Percentiles rank a stretch among this genome's conserved stretches.
Conservation (phyloP, 495 filamentous ascomycete genomes). For the Copromyces sp. region DNA sequence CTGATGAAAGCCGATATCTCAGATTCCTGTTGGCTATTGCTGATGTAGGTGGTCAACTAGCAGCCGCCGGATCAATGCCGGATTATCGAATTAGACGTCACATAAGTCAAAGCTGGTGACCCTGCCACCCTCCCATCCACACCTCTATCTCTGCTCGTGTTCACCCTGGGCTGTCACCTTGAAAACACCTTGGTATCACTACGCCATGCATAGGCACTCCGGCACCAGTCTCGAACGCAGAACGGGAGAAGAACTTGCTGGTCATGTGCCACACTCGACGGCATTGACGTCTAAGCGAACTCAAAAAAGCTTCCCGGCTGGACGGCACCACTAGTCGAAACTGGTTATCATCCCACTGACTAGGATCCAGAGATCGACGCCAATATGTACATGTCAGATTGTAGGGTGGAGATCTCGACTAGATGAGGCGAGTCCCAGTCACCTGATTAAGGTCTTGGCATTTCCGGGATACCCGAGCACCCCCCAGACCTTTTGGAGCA, state of each 20-base stretch:
- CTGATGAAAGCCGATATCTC: background rate
- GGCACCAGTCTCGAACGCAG: background rate
- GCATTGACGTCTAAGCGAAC: background rate
- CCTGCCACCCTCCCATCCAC: background rate
- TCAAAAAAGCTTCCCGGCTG: background rate
- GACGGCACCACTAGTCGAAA: background rate
- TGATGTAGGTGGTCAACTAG: background rate
- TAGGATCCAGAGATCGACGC: background rate
- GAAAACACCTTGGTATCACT: background rate
- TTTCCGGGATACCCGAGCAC: too few relatives aligned
- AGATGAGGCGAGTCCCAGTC: too few relatives aligned
- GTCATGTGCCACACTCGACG: slow-evolving; percentile 1
- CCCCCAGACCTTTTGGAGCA: too few relatives aligned
- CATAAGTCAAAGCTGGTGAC: background rate
- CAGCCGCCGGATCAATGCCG: background rate
- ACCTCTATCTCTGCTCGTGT: background rate
- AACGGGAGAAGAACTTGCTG: background rate
- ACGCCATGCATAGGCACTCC: background rate
- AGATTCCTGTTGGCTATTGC: background rate
- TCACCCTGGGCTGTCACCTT: background rate
- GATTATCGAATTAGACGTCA: background rate
- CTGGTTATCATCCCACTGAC: background rate
- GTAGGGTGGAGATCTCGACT: too few relatives aligned
- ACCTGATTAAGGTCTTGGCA: too few relatives aligned
- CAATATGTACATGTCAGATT: background rate